phyloP scores from a whole-genome alignment of 768 basidiomycete species.

The Termitomyces sp. region DNA sequence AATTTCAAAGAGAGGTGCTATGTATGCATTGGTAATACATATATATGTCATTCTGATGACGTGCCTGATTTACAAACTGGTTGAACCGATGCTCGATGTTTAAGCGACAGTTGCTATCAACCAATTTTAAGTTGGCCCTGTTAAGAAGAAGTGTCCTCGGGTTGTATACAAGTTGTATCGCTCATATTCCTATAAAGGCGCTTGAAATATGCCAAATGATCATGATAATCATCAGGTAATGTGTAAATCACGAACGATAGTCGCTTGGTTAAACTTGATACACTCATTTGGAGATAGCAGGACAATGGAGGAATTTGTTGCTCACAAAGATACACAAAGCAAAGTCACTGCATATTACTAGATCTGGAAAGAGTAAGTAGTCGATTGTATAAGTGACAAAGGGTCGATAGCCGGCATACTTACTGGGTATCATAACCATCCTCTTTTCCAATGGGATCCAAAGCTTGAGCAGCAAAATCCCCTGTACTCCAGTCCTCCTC shows the following conservation, averaged over 20 bases:
- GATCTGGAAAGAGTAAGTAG: background rate
- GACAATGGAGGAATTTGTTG: background rate
- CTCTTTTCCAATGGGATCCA: background rate
- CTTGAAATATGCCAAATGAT: no score
- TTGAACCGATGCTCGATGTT: background rate
- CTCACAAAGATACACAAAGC: slow-evolving; percentile 4
- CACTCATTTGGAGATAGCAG: background rate
- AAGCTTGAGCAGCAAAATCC: slow-evolving; percentile 9
- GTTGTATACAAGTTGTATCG: background rate
- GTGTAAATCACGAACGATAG: background rate
- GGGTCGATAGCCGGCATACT: background rate
- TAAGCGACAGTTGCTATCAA: background rate
- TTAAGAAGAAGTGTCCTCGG: background rate
- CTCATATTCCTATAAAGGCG: no score
- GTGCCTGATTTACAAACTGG: background rate
- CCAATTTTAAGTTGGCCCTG: background rate
- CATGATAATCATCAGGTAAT: background rate
- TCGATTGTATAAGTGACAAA: background rate
- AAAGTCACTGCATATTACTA: background rate
- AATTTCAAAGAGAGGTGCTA: background rate
- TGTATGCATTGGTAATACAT: background rate
- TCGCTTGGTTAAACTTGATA: background rate
- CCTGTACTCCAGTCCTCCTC: slow-evolving; percentile 41
- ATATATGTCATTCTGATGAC: background rate
- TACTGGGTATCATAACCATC: background rate